These are phyloP conservation scores for Gonium pectorale DNA, from an alignment of 139 green algal genomes.

Conservation along the genomic window DNA sequence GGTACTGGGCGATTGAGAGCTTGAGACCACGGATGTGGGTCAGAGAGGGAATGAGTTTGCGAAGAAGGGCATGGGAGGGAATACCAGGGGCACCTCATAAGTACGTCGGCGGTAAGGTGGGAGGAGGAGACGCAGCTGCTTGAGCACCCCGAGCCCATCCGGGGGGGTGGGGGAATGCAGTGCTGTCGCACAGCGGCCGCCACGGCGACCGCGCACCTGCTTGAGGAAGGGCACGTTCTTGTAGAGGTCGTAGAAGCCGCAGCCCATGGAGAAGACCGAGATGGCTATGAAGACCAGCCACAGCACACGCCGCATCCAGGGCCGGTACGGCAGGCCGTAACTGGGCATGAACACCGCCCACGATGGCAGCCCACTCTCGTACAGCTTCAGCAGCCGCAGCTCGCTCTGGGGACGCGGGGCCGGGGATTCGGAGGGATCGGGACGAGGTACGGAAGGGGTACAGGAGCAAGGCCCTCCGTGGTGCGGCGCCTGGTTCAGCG, in stretches of 20 bases:
- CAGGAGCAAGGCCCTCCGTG: too few species aligned
- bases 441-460: not conserved
- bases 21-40: too few species aligned
- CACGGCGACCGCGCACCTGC: constrained; percentile 50
- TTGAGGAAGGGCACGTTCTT: constrained; percentile 85
- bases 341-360: constrained; percentile 83
- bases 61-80: too few species aligned
- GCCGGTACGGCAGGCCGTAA: constrained; percentile 76
- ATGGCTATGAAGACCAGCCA: constrained; percentile 82
- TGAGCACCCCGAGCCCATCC: too few species aligned
- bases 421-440: too few species aligned
- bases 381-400: constrained; percentile 83
- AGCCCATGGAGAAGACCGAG: constrained; percentile 78
- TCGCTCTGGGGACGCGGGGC: constrained; percentile 63
- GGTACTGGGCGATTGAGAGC: too few species aligned
- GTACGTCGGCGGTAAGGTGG: too few species aligned
- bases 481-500: too few species aligned
- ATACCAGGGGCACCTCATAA: too few species aligned
- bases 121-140: too few species aligned
- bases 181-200: not conserved
- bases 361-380: constrained; percentile 78
- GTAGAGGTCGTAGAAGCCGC: constrained; percentile 67
- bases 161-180: not conserved
- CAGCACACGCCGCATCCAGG: constrained; percentile 80
- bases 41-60: too few species aligned